phyloP scores from a whole-genome alignment of 169 alveolate species.

The Eimeria sp. region DNA sequence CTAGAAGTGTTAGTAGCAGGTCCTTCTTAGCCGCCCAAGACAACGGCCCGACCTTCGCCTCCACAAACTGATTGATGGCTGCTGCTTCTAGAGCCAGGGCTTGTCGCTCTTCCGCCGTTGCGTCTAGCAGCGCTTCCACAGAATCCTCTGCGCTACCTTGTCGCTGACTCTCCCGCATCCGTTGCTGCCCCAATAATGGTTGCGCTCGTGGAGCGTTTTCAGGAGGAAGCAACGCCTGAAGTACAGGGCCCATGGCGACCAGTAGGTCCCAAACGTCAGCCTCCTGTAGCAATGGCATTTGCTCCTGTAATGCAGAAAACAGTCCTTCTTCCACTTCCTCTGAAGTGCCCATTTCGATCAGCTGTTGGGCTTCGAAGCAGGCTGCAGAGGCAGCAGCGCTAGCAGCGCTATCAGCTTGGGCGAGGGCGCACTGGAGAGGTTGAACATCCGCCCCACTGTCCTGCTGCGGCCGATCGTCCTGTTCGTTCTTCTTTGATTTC shows the following conservation, averaged over 20 bases:
- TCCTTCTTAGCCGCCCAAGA: slow-evolving; percentile 33
- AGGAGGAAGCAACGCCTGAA: slow-evolving; percentile 40
- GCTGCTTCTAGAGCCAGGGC: slow-evolving; percentile 54
- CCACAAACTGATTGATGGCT: slow-evolving; percentile 15
- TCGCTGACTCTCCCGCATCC: background rate
- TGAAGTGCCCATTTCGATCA: slow-evolving; percentile 12
- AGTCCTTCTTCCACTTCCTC: background rate
- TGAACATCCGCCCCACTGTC: slow-evolving; percentile 5
- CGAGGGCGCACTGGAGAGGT: background rate
- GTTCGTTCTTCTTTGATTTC: background rate
- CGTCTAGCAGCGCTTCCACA: background rate
- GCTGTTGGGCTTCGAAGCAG: slow-evolving; percentile 46
- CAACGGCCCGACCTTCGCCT: slow-evolving; percentile 29
- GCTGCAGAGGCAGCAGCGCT: slow-evolving; percentile 44
- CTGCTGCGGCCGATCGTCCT: background rate
- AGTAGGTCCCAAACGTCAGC: slow-evolving; percentile 38
- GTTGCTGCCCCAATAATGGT: background rate
- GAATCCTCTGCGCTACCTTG: background rate
- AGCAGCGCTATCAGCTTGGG: slow-evolving; percentile 22
- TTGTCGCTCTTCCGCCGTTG: slow-evolving; percentile 1
- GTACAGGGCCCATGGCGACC: slow-evolving; percentile 47
- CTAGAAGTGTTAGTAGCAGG: slow-evolving; percentile 64
- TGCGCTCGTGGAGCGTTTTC: background rate
- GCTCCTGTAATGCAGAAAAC: slow-evolving; percentile 45
- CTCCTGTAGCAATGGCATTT: background rate